These are phyloP conservation scores for Paramecium bursaria DNA, from an alignment of 73 alveolate genomes.

Conservation along the genomic window DNA sequence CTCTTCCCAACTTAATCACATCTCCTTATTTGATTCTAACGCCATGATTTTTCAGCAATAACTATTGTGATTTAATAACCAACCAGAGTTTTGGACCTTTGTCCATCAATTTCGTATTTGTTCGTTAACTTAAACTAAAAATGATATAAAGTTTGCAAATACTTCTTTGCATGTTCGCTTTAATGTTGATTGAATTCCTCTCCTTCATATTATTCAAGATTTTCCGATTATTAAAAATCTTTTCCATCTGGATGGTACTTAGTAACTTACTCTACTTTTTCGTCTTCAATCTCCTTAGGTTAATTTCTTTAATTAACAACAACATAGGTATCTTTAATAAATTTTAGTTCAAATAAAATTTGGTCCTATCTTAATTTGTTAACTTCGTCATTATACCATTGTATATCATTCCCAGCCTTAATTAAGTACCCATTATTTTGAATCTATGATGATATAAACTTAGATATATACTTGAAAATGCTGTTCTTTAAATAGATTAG, in stretches of 20 bases:
- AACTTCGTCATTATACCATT: conserved; percentile 28
- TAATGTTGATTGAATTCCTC: conserved; percentile 39
- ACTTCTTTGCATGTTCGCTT: conserved; percentile 6
- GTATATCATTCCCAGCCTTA: not conserved
- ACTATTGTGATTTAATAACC: conserved; percentile 20
- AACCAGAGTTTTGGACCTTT: conserved; percentile 56
- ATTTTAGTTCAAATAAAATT: too few species aligned
- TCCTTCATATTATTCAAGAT: conserved; percentile 33
- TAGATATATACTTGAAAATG: conserved; percentile 16
- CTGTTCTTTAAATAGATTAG: conserved; percentile 4
- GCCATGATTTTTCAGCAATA: conserved; percentile 20
- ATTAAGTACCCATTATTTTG: not conserved
- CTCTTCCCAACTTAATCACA: conserved; percentile 66
- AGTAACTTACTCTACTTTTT: conserved; percentile 18
- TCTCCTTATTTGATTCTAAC: conserved; percentile 55
- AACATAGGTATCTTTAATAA: too few species aligned
- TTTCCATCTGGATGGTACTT: conserved; percentile 39
- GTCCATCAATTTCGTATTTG: conserved; percentile 48
- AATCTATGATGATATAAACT: too few species aligned
- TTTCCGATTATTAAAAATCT: conserved; percentile 53
- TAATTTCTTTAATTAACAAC: too few species aligned
- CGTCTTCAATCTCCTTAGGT: too few species aligned
- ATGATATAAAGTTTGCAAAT: conserved; percentile 20
- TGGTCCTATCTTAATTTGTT: too few species aligned
- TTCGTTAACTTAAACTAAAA: conserved; percentile 30